Percentiles rank a stretch among this genome's conserved stretches.
phyloP scores from a whole-genome alignment of 179 eudicot species.

The Amaranthus tricolor region DNA sequence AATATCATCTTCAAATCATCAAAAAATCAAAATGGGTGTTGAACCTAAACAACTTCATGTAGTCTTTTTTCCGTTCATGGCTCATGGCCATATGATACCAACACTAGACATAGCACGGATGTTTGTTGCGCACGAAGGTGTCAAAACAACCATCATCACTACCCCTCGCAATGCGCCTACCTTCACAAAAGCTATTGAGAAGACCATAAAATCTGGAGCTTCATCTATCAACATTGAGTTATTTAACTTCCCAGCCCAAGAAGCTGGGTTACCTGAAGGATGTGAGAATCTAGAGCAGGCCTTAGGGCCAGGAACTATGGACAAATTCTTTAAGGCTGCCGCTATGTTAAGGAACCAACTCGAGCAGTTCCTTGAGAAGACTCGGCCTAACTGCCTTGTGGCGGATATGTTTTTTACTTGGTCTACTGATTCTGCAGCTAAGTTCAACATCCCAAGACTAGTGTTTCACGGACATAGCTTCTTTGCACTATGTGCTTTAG shows the following conservation, averaged over 20 bases:
- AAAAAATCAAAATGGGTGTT: conserved; percentile 21
- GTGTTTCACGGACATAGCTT: conserved; percentile 33
- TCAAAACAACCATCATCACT: conserved; percentile 32
- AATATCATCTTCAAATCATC: background rate
- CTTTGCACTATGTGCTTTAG: conserved; percentile 20
- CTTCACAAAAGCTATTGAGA: conserved; percentile 24
- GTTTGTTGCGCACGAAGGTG: conserved; percentile 28
- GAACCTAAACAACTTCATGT: conserved; percentile 23
- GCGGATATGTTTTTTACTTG: conserved; percentile 37
- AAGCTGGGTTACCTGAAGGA: conserved; percentile 31
- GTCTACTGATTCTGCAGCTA: conserved; percentile 30
- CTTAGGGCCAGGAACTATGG: background rate
- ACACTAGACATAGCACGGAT: conserved; percentile 33
- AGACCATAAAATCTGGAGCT: background rate
- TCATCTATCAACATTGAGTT: conserved; percentile 19
- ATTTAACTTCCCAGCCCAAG: conserved; percentile 23
- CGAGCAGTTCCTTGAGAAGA: conserved; percentile 22
- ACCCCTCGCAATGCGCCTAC: conserved; percentile 32
- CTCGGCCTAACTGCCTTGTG: conserved; percentile 29
- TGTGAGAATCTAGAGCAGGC: conserved; percentile 27
- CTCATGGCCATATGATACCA: conserved; percentile 39
- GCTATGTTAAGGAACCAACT: conserved; percentile 30
- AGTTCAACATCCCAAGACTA: conserved; percentile 29
- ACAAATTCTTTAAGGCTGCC: conserved; percentile 22
- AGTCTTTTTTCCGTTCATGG: conserved; percentile 32